Conservation (phyloP, 371 early-diverging fungal genomes). For the Smittium mucronatum region DNA sequence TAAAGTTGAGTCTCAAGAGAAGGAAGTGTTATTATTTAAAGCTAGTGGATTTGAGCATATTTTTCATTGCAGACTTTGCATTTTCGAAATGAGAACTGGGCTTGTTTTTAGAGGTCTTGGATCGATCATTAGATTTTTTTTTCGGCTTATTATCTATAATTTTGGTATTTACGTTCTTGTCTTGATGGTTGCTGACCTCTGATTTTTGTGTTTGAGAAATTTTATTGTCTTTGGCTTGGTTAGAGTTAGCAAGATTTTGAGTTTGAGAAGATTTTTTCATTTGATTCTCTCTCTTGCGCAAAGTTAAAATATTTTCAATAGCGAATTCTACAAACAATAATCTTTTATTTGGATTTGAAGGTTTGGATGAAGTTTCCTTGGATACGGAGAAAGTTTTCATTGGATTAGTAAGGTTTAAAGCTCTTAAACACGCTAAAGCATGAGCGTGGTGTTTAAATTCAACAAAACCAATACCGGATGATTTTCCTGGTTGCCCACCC, state of each 20-base stretch:
- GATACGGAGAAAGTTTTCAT: slow-evolving; percentile 34
- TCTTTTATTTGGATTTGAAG: slow-evolving; percentile 12
- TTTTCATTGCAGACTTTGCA: not conserved
- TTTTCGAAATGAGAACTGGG: not conserved
- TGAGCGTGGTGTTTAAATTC: slow-evolving; percentile 77
- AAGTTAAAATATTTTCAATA: slow-evolving; percentile 71
- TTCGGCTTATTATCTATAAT: not conserved
- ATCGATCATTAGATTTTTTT: not conserved
- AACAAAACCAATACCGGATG: slow-evolving; percentile 87
- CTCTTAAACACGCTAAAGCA: slow-evolving; percentile 80
- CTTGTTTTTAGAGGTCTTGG: not conserved
- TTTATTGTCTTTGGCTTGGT: too few species aligned
- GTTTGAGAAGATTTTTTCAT: not conserved
- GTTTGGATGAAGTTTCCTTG: slow-evolving; percentile 10
- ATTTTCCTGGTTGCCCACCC: slow-evolving; percentile 44
- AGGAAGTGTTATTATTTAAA: too few species aligned
- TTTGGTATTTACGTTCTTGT: too few species aligned
- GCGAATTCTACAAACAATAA: slow-evolving; percentile 74
- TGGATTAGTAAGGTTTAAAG: slow-evolving; percentile 60
- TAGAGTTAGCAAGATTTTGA: not conserved
- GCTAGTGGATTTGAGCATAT: not conserved
- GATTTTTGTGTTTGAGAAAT: too few species aligned
- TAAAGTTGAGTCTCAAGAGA: too few species aligned
- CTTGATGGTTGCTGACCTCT: too few species aligned
- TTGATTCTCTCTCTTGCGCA: slow-evolving; percentile 51